phyloP scores from a whole-genome alignment of 495 filamentous ascomycete species.

The Talaromyces borbonicus region DNA sequence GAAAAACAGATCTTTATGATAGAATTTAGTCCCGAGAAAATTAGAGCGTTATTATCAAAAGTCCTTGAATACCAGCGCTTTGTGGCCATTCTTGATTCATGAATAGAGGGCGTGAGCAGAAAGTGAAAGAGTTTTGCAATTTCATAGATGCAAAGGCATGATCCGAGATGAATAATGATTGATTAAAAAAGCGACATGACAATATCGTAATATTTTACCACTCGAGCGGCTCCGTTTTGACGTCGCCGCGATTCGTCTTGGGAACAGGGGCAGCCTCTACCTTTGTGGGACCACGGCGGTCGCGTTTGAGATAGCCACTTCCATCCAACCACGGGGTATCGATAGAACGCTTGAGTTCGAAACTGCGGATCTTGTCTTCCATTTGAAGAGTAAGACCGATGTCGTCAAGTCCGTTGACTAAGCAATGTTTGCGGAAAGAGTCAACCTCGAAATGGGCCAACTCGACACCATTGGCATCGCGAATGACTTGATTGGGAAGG shows the following conservation, averaged over 20 bases:
- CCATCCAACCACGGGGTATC: conserved; percentile 93
- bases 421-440: conserved; percentile 84
- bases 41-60: too few relatives aligned
- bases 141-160: not conserved
- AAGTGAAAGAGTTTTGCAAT: too few relatives aligned
- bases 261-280: conserved; percentile 79
- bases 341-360: conserved; percentile 64
- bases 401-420: conserved; percentile 91
- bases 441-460: conserved; percentile 79
- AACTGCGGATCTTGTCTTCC: conserved; percentile 76
- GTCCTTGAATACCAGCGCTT: too few relatives aligned
- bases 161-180: not conserved
- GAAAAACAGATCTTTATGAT: too few relatives aligned
- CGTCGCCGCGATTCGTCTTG: conserved; percentile 82
- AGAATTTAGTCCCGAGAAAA: too few relatives aligned
- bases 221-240: conserved; percentile 77
- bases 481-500: conserved; percentile 76
- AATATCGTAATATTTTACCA: conserved; percentile 51
- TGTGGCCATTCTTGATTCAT: too few relatives aligned
- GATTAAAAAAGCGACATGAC: not conserved
- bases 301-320: conserved; percentile 67
- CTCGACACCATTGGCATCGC: conserved; percentile 58
- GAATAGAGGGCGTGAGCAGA: too few relatives aligned
- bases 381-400: conserved; percentile 91
- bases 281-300: conserved; percentile 52